These are phyloP conservation scores for Lecanicillium sp. DNA, from an alignment of 2,329 filamentous ascomycete genomes.

Conservation along the genomic window DNA sequence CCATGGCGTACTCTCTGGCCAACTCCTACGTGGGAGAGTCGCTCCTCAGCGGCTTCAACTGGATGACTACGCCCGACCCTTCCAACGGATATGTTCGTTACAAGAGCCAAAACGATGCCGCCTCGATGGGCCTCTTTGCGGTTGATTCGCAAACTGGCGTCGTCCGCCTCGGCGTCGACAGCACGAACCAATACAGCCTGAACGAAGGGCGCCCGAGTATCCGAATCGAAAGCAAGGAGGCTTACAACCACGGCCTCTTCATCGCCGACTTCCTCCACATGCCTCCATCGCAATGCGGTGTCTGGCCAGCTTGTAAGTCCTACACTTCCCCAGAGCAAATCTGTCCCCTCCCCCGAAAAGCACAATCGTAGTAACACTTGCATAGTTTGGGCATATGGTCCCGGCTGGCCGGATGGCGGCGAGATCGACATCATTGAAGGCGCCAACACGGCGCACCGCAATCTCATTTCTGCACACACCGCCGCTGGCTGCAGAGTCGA, in stretches of 20 bases:
- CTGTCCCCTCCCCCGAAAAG: no score
- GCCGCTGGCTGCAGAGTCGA: slow-evolving; percentile 22
- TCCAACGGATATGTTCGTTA: slow-evolving; percentile 60
- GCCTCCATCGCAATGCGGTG: slow-evolving; percentile 61
- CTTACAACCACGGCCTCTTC: slow-evolving; percentile 59
- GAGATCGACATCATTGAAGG: slow-evolving; percentile 68
- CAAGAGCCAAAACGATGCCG: slow-evolving; percentile 32
- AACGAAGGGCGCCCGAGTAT: slow-evolving; percentile 49
- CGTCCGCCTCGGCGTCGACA: slow-evolving; percentile 40
- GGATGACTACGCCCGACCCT: slow-evolving; percentile 46
- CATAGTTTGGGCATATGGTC: slow-evolving; percentile 45
- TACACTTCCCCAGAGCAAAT: no score
- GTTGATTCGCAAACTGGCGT: slow-evolving; percentile 31
- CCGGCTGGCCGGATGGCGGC: slow-evolving; percentile 53
- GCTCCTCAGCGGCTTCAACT: slow-evolving; percentile 41
- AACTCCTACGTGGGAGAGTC: slow-evolving; percentile 34
- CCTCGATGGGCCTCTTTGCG: slow-evolving; percentile 30
- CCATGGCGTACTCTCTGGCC: slow-evolving; percentile 33
- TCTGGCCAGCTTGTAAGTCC: slow-evolving; percentile 65
- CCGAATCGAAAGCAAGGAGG: slow-evolving; percentile 56
- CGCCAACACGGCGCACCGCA: slow-evolving; percentile 51
- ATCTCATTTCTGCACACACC: slow-evolving; percentile 58
- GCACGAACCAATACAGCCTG: slow-evolving; percentile 26
- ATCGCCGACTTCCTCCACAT: slow-evolving; percentile 68
- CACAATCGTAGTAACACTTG: slow-evolving; percentile 4